Base-by-base conservation (phyloP, 1,284 basidiomycete species). In the Anthracocystis panici-leucophaei region DNA sequence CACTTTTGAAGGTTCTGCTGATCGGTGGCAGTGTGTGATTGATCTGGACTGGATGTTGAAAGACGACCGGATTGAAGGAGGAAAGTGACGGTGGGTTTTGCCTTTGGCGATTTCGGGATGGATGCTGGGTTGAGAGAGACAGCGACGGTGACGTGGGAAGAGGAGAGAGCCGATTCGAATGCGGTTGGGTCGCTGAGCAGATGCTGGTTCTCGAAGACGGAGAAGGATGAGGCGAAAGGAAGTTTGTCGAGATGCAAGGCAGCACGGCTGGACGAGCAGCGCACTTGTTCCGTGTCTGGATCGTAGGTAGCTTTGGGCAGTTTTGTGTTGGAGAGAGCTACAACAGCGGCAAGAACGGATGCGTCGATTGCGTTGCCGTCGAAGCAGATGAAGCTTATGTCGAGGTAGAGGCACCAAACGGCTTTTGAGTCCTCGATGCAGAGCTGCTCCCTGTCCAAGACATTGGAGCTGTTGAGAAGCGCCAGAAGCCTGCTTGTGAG, bases 301-400 rank as follows among this genome's bases (percentile, higher is more conserved):
- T 93, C 87, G 82, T 89, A 96, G 0, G 86, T 89, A 1, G 93
- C 91, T 80, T 90, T 88, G 2, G 94, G 93, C 18, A 97, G 70
- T 27, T 40, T 65, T 2, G 68, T 92, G 78, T 94, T 92, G 84
- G 88, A 88, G 51, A 99, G 87, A 4, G 96, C 95, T 14, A 92
- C 91, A 52, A 94, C 90, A 87, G 95, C 92, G 0, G 94, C 94
- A 16, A 97, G 85, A 2, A 97, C 88, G 0, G 93, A 89, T 0
- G 95, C 94, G 75, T 99, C 96, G 74, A 97, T 93, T 1, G 90
- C 92, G 82, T 97, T 97, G 10, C 96, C 96, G 84, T 99, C 95
- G 80, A 95, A 96, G 86, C 96, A 97, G 79, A 99, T 92, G 86
- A 95, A 97, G 5, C 92, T 93, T 31, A 94, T 90, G 75, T 99